Base-by-base conservation (phyloP, 176 grass and related monocot genomes). In the Ensete ventricosum region DNA sequence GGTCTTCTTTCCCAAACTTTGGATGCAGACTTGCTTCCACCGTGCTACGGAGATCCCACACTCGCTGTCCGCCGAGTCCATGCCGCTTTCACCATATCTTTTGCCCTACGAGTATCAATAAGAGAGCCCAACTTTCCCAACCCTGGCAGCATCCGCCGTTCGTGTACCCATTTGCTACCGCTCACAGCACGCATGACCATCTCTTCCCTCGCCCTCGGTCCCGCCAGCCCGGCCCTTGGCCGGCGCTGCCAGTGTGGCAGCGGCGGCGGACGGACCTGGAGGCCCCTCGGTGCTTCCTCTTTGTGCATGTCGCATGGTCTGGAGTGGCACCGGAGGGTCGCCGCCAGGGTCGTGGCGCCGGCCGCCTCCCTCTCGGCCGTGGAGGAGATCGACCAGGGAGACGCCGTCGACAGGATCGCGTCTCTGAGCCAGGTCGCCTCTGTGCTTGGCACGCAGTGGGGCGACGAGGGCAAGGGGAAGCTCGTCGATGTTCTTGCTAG, bases 381-480 rank as follows among this genome's bases (percentile, higher is more conserved):
- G 26, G 83, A 79, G 66, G 76, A 80, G 62, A 77, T 81, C 58
- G 4, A 29, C 34, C 12, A 8, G 1, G 54, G 78, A 65, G 29
- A 79, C 73, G 74, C 64, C 50, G 79, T 72, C 67, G 88, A 78
- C 12, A 79, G 88, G 49, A 73, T 97, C 71, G 85, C 81, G 25
- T 97, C 90, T 5, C 90, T 98, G 80, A 93, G 90, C 82, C 94
- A 93, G 90, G 94, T 98, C 12, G 63, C 88, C 20, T 88, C 84
- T 11, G 90, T 98, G 67, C 90, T 98, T 0, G 94, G 90, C 19
- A 85, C 94, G 53, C 86, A 98, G 86, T 98, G 94, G 94, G 94
- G 90, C 25, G 90, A 98, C 29, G 94, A 98, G 86, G 94, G 94
- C 9, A 97, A 97, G 76, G 90, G 88, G 0, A 97, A 97, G 68